Evolutionary conservation across 805 yeast species (phyloP), one percentile per base, ranked within the genome.

Genomic region (Naumovozyma castellii): DNA sequence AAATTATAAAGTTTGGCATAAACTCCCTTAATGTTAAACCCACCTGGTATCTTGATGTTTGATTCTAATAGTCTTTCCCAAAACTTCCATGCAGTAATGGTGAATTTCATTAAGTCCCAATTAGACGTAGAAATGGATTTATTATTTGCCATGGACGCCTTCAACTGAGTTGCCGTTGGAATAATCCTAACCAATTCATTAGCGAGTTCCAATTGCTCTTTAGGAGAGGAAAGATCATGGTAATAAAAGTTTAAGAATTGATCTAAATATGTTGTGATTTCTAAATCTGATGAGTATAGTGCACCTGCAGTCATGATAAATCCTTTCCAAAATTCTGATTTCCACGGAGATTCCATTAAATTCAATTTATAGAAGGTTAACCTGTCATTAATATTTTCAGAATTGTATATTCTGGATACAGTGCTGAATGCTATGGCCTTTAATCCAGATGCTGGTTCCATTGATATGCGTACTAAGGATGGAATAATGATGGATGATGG

Each of bases 391-490:
- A 12, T 14, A 29, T 13, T 13, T 9, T 9, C 5, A 13, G 12
- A 18, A 8, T 30, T 18, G 16, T 6, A 36, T 6, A 20, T 18
- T n/a, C 30, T 22, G 6, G 32, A 6, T 9, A 29, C 19, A 5
- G 35, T 34, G 5, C 8, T 19, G 3, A 34, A 27, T 4, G 44
- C 31, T 25, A 37, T 15, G 13, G 17, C 2, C 17, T 40, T 37
- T 5, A 41, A 31, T 38, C 65, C 71, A 42, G 74, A 82, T 41
- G 80, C 73, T 3, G 76, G 67, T 53, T 85, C 95, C 1, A 78
- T 76, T 0, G 79, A 56, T 17, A 85, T 56, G 31, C 90, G 57
- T 20, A 81, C 46, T 19, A 45, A 38, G 3, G 18, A 35, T 5
- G 29, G 17, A 5, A 33, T n/a, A 16, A 43, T n/a, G 12, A 3